Conservation (phyloP, 805 yeast species). For the Nakazawaea populi region DNA sequence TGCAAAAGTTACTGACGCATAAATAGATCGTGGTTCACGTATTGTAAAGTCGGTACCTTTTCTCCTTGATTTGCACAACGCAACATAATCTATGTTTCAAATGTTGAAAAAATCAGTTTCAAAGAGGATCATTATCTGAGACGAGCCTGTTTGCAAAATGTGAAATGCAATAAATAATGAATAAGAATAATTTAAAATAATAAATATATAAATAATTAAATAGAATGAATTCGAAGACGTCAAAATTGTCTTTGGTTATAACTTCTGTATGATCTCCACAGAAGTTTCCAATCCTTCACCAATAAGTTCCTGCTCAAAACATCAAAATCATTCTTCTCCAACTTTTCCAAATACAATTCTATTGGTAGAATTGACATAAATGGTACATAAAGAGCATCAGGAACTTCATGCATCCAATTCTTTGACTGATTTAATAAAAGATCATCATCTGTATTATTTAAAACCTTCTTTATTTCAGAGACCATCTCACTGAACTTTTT, state of each 20-base stretch:
- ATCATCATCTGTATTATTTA: constrained; percentile 19
- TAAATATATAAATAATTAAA: constrained; percentile 4
- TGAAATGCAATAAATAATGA: background rate
- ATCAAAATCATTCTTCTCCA: constrained; percentile 65
- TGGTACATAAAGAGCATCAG: constrained; percentile 65
- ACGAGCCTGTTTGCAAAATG: too few species aligned
- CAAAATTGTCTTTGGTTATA: constrained; percentile 35
- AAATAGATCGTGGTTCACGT: too few species aligned
- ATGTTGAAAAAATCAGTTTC: too few species aligned
- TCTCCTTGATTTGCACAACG: too few species aligned
- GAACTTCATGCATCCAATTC: constrained; percentile 40
- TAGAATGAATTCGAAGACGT: constrained; percentile 6
- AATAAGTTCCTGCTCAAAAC: constrained; percentile 37
- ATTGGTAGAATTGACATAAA: constrained; percentile 65
- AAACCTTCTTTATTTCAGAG: constrained; percentile 27
- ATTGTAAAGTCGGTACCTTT: too few species aligned
- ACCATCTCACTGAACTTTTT: constrained; percentile 38
- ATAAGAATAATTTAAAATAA: constrained; percentile 6
- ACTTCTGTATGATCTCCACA: constrained; percentile 50
- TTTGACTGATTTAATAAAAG: constrained; percentile 22
- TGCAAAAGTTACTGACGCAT: too few species aligned
- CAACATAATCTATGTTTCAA: too few species aligned
- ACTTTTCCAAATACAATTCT: constrained; percentile 49
- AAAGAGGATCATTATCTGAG: too few species aligned
- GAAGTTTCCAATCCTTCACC: constrained; percentile 58